Conservation (phyloP, 192 early-diverging fungal species). For the Gigaspora rosea region DNA sequence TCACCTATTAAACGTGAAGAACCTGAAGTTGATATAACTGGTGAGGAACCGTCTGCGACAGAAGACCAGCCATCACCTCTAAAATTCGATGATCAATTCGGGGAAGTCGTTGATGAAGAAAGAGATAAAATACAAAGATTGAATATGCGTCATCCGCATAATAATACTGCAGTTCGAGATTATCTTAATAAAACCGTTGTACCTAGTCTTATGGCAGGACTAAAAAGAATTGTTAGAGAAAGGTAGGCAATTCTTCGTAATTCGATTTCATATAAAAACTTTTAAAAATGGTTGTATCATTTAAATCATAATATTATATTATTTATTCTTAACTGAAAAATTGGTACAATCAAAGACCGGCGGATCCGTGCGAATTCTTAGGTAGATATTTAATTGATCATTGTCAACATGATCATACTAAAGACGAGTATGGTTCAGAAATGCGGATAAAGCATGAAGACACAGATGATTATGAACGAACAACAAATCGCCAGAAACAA, state of each 20-base stretch:
- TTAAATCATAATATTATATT: too few relatives aligned
- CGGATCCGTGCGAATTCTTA: slow-evolving; percentile 43
- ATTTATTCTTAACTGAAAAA: slow-evolving; percentile 1
- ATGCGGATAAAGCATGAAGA: slow-evolving; percentile 11
- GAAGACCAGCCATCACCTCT: slow-evolving; percentile 1
- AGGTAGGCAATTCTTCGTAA: slow-evolving; percentile 28
- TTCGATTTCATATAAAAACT: too few relatives aligned
- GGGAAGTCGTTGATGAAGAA: slow-evolving; percentile 18
- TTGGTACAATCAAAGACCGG: slow-evolving; percentile 30
- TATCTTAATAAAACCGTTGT: slow-evolving; percentile 53
- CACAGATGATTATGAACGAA: background rate
- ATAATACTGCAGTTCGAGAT: slow-evolving; percentile 33
- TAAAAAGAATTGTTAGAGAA: slow-evolving; percentile 45
- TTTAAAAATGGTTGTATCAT: too few relatives aligned
- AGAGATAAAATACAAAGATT: slow-evolving; percentile 17
- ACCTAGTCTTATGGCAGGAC: slow-evolving; percentile 46
- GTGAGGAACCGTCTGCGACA: background rate
- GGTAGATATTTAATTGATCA: slow-evolving; percentile 40
- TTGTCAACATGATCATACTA: slow-evolving; percentile 30
- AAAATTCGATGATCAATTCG: slow-evolving; percentile 17
- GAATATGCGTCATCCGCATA: slow-evolving; percentile 24
- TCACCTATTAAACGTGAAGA: slow-evolving; percentile 26
- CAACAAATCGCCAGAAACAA: slow-evolving; percentile 6
- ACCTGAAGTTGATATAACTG: slow-evolving; percentile 4
- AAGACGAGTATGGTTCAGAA: slow-evolving; percentile 6